A percentile compares a stretch with the other conserved stretches of the same genome.
Evolutionary conservation across 2,329 filamentous ascomycete species (phyloP).

Genomic region (Venturia effusa): DNA sequence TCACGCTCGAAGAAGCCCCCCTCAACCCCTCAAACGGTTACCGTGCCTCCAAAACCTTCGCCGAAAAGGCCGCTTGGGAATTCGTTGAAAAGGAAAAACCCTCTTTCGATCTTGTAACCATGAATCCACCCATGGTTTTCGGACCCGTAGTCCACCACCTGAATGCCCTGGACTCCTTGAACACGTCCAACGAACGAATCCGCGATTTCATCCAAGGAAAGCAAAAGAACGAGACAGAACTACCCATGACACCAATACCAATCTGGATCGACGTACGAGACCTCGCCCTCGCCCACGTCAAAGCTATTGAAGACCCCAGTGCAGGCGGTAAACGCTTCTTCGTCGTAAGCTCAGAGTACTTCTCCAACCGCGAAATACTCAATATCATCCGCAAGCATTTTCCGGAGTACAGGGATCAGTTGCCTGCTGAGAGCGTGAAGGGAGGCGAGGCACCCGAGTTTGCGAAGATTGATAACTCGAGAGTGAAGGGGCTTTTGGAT

Average conservation of each 20-base stretch:
- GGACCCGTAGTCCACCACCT: slow-evolving; percentile 49
- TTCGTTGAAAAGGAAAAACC: slow-evolving; percentile 41
- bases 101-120: slow-evolving; percentile 37
- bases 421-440: slow-evolving; percentile 32
- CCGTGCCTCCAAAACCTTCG: slow-evolving; percentile 51
- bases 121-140: slow-evolving; percentile 40
- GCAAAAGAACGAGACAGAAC: slow-evolving; percentile 37
- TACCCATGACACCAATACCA: slow-evolving; percentile 47
- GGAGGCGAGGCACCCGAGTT: slow-evolving; percentile 38
- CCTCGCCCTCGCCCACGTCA: slow-evolving; percentile 53
- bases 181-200: slow-evolving; percentile 62
- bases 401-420: slow-evolving; percentile 37
- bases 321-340: slow-evolving; percentile 55
- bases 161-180: slow-evolving; percentile 51
- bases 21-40: slow-evolving; percentile 34
- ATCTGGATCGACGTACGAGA: slow-evolving; percentile 40
- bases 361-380: slow-evolving; percentile 48
- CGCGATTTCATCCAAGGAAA: slow-evolving; percentile 53
- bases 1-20: slow-evolving; percentile 40
- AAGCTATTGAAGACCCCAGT: slow-evolving; percentile 43
- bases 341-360: slow-evolving; percentile 44
- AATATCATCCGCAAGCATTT: slow-evolving; percentile 46
- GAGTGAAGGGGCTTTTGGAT: slow-evolving; percentile 45
- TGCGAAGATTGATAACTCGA: slow-evolving; percentile 46
- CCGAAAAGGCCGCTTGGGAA: slow-evolving; percentile 43